These are phyloP conservation scores for Taiwanofungus camphoratus DNA, from an alignment of 1,284 basidiomycete genomes.

Conservation along the genomic window DNA sequence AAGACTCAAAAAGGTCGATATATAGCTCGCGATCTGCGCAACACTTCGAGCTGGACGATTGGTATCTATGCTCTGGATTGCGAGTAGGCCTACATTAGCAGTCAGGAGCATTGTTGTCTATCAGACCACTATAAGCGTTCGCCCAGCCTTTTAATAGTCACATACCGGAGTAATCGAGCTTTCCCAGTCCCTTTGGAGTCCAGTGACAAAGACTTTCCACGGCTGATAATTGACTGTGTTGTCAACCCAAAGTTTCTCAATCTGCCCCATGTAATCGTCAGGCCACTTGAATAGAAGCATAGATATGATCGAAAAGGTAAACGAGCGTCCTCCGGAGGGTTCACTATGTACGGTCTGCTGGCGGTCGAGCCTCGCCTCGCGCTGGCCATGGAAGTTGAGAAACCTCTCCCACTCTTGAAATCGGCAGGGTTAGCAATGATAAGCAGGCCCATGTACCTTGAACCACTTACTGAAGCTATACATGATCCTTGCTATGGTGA, in stretches of 20 bases:
- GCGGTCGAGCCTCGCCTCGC: constrained; percentile 19
- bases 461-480: constrained; percentile 4
- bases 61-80: constrained; percentile 29
- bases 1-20: constrained; percentile 23
- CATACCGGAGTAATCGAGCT: constrained; percentile 25
- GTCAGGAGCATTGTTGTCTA: constrained; percentile 37
- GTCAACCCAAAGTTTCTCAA: constrained; percentile 23
- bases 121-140: background rate
- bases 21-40: constrained; percentile 24
- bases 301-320: constrained; percentile 16
- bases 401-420: constrained; percentile 14
- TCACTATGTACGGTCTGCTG: constrained; percentile 11
- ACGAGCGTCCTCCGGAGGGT: constrained; percentile 3
- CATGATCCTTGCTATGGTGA: constrained; percentile 5
- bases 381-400: constrained; percentile 19
- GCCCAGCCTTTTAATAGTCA: background rate
- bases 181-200: constrained; percentile 23
- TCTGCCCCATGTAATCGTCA: constrained; percentile 16
- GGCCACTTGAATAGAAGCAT: constrained; percentile 22
- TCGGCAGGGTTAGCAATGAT: background rate
- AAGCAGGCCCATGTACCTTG: background rate
- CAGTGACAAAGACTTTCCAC: constrained; percentile 21
- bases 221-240: constrained; percentile 18
- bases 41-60: constrained; percentile 10
- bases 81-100: constrained; percentile 36